Base-by-base conservation (phyloP, 2,329 filamentous ascomycete species). In the Xylariales sp. region DNA sequence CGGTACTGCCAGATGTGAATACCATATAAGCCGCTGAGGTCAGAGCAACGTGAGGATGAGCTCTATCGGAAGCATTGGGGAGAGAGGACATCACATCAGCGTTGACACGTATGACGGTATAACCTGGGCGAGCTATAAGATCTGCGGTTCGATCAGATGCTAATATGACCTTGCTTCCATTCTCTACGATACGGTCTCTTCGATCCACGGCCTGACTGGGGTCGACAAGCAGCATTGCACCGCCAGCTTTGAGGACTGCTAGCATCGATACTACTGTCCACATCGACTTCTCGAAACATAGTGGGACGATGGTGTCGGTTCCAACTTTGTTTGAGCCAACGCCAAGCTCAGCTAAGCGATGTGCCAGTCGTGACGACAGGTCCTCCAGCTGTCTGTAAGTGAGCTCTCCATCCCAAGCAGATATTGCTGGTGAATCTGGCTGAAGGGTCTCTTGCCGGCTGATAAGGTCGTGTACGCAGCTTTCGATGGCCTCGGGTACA, bases 391-490 rank as follows among this genome's bases (percentile, higher is more conserved):
- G n/a, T 11, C 32, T 9, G 32, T 42, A 42, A 12, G 25, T 39
- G 5, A 39, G 27, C n/a, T 39, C 8, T 19, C 37, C 37, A 14
- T 39, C 37, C 37, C 37, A 39, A 4, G 37, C 37, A 31, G 8
- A 31, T 4, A 39, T 15, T 11, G 37, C 37, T 21, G 4, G 25
- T 10, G 37, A 8, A 27, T 27, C 24, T 8, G n/a, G 8, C 8
- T 27, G 8, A n/a, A n/a, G 8, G 8, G 8, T 27, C 8, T 8
- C 24, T 27, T n/a, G 24, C 24, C n/a, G 8, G 8, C n/a, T n/a
- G 24, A 27, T 27, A 8, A 27, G 8, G 24, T 8, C 24, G n/a
- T 27, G 24, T 27, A n/a, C 8, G 24, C 8, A n/a, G 8, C 24
- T 27, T 8, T 8, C 24, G 8, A 27, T 27, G 24, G 24, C 8